Evolutionary conservation across 169 alveolate genomes (phyloP).

Genomic region (Cryptosporidium tyzzeri): DNA sequence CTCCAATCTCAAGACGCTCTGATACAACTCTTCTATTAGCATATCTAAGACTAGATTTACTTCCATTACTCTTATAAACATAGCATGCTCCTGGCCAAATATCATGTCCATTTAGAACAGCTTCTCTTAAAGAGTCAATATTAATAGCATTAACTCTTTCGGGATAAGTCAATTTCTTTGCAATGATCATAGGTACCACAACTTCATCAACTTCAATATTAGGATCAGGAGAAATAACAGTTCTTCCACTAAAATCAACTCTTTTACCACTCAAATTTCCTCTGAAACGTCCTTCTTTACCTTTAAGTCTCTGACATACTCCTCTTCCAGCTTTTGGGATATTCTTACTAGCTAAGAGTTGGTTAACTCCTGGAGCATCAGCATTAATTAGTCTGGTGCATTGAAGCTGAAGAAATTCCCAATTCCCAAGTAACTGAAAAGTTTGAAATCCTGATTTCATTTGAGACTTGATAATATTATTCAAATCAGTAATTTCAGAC

Average conservation of each 20-base stretch:
- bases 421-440: slow-evolving; percentile 87
- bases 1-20: slow-evolving; percentile 93
- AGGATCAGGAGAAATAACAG: slow-evolving; percentile 99
- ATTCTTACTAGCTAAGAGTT: slow-evolving; percentile 84
- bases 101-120: slow-evolving; percentile 93
- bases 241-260: slow-evolving; percentile 98
- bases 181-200: slow-evolving; percentile 97
- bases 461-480: slow-evolving; percentile 85
- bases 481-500: slow-evolving; percentile 90
- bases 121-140: slow-evolving; percentile 88
- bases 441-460: slow-evolving; percentile 88
- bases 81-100: slow-evolving; percentile 97
- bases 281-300: slow-evolving; percentile 98
- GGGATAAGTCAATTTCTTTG: slow-evolving; percentile 96
- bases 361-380: slow-evolving; percentile 94
- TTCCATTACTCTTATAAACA: slow-evolving; percentile 85
- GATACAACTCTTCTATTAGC: slow-evolving; percentile 89
- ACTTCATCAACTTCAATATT: slow-evolving; percentile 97
- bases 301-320: slow-evolving; percentile 89
- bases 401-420: slow-evolving; percentile 89
- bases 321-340: slow-evolving; percentile 79
- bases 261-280: slow-evolving; percentile 99
- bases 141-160: slow-evolving; percentile 93
- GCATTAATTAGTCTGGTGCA: slow-evolving; percentile 92
- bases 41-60: slow-evolving; percentile 85